Percentiles rank a stretch among this genome's conserved stretches.
phyloP scores from a whole-genome alignment of 306 rosid species.

The Abrus precatorius region DNA sequence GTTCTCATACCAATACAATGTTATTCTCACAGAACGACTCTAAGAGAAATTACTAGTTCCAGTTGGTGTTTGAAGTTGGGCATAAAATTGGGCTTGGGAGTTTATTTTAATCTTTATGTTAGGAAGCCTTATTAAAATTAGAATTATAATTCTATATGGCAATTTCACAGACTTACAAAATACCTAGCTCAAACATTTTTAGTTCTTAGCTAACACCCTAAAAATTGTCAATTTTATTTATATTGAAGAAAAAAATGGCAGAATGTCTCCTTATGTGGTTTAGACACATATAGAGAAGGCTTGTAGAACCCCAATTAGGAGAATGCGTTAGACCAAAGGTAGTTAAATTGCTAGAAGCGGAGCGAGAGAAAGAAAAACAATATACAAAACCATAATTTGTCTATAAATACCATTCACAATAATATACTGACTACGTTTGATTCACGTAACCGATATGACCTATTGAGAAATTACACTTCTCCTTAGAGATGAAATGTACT shows the following conservation, averaged over 20 bases:
- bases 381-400: background rate
- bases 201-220: background rate
- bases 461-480: background rate
- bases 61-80: background rate
- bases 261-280: background rate
- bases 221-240: background rate
- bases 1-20: slow-evolving; percentile 6
- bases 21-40: slow-evolving; percentile 30
- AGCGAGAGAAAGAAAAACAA: background rate
- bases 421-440: too few species aligned
- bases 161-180: background rate
- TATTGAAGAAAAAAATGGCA: slow-evolving; percentile 7
- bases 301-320: background rate
- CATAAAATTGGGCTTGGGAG: background rate
- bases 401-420: too few species aligned
- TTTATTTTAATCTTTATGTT: background rate
- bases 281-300: background rate
- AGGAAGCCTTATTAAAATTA: background rate
- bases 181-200: background rate
- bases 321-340: background rate
- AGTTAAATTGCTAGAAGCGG: background rate
- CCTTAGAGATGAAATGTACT: background rate
- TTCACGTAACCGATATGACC: too few species aligned
- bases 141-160: background rate
- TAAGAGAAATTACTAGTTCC: background rate